These are phyloP conservation scores for Clitocybe nebularis DNA, from an alignment of 1,284 basidiomycete genomes.

Conservation along the genomic window DNA sequence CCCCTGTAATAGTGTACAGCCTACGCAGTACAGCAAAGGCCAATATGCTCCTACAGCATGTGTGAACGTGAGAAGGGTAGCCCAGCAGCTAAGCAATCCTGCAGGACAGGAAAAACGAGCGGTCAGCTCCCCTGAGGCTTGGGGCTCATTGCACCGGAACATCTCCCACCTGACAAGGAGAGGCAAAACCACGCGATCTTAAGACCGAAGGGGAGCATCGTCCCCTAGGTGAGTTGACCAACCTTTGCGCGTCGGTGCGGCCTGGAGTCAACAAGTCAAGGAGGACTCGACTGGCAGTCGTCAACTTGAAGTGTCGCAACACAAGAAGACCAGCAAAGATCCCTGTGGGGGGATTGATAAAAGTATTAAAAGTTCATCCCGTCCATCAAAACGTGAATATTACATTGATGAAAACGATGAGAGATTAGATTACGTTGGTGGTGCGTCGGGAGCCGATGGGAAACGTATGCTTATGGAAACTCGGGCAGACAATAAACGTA, in stretches of 20 bases:
- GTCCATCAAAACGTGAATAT: background rate
- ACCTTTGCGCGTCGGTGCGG: slow-evolving; percentile 2
- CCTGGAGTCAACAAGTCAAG: slow-evolving; percentile 1
- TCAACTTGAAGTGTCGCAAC: background rate
- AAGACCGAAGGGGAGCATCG: slow-evolving; percentile 35
- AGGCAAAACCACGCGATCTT: slow-evolving; percentile 39
- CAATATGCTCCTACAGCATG: slow-evolving; percentile 32
- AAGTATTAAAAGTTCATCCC: slow-evolving; percentile 2
- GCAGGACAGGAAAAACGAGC: slow-evolving; percentile 1
- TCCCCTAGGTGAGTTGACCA: slow-evolving; percentile 4
- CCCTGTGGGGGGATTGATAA: background rate
- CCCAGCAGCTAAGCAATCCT: slow-evolving; percentile 49
- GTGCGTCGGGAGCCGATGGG: background rate
- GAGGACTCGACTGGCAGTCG: too few relatives aligned
- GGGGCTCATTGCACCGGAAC: background rate
- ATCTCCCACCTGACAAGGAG: slow-evolving; percentile 33
- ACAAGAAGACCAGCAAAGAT: background rate
- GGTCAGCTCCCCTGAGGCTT: background rate
- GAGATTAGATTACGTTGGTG: slow-evolving; percentile 4
- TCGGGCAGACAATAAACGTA: too few relatives aligned
- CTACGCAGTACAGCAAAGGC: slow-evolving; percentile 40
- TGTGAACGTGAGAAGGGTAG: slow-evolving; percentile 41
- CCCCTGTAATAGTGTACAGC: slow-evolving; percentile 44
- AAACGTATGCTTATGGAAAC: background rate
- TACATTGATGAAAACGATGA: background rate